A percentile compares a stretch with the other conserved stretches of the same genome.
Evolutionary conservation across 108 stramenopile species (phyloP).

Genomic region (Seminavis robusta): DNA sequence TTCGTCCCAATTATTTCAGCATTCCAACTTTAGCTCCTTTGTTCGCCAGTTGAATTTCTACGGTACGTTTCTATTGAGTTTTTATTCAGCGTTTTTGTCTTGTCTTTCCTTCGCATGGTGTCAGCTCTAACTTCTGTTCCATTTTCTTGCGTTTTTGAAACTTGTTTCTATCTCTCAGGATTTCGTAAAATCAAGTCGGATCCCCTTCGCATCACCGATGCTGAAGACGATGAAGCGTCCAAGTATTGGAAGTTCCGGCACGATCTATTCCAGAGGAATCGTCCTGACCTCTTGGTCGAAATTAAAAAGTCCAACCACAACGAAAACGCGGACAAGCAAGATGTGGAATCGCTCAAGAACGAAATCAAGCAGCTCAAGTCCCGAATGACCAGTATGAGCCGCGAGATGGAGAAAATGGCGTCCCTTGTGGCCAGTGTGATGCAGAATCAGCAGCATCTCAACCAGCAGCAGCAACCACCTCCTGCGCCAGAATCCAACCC

Average conservation of each 20-base stretch:
- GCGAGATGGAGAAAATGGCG: no score
- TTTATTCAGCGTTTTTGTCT: not conserved
- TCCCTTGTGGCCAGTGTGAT: no score
- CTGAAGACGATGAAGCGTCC: conserved; percentile 42
- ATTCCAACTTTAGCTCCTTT: conserved; percentile 89
- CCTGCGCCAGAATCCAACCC: no score
- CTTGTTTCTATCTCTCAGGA: no score
- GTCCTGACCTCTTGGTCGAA: conserved; percentile 67
- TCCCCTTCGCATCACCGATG: conserved; percentile 50
- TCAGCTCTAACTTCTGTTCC: not conserved
- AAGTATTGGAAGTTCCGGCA: conserved; percentile 84
- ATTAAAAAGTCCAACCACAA: conserved; percentile 75
- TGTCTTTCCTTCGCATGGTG: not conserved
- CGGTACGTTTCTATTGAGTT: no score
- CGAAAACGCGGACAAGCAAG: conserved; percentile 65
- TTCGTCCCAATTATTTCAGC: conserved; percentile 90
- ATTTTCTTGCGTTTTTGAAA: no score
- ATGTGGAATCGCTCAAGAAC: conserved; percentile 64
- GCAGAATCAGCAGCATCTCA: no score
- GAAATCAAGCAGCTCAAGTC: no score
- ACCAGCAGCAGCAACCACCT: no score
- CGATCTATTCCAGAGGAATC: conserved; percentile 68
- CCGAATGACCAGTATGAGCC: no score
- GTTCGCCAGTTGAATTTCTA: conserved; percentile 92
- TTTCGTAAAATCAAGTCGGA: conserved; percentile 82